Percentiles rank a stretch among this genome's conserved stretches.
Evolutionary conservation across 257 asterid species (phyloP).

Genomic region (Gynochthodes officinalis): DNA sequence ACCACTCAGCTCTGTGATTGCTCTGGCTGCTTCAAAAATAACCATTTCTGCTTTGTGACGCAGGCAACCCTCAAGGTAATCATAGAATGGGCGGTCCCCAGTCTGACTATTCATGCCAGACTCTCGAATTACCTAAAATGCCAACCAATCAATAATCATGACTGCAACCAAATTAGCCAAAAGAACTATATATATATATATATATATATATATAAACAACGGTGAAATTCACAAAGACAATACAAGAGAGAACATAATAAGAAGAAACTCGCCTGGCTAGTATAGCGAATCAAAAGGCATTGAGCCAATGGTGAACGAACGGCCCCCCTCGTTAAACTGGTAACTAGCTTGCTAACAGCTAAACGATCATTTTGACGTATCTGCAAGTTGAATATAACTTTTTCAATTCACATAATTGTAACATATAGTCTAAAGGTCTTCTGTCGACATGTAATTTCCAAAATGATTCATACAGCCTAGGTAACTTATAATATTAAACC

Average conservation of each 20-base stretch:
- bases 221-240: neutral
- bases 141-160: conserved; percentile 11
- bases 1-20: conserved; percentile 80
- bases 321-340: conserved; percentile 89
- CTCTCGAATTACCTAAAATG: conserved; percentile 75
- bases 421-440: neutral
- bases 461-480: neutral
- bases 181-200: too few relatives aligned
- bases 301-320: conserved; percentile 95
- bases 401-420: neutral
- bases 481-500: neutral
- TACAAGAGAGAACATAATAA: neutral
- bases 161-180: neutral
- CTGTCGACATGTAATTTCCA: neutral
- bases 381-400: conserved; percentile 35
- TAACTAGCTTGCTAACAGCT: conserved; percentile 93
- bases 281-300: conserved; percentile 89
- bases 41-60: conserved; percentile 99
- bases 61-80: conserved; percentile 88
- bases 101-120: conserved; percentile 61
- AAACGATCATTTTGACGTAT: conserved; percentile 91
- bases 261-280: conserved; percentile 64
- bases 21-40: conserved; percentile 94
- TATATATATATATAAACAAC: too few relatives aligned
- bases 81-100: conserved; percentile 92